Conservation (phyloP, 73 alveolate species). For the Blepharisma stoltei region DNA sequence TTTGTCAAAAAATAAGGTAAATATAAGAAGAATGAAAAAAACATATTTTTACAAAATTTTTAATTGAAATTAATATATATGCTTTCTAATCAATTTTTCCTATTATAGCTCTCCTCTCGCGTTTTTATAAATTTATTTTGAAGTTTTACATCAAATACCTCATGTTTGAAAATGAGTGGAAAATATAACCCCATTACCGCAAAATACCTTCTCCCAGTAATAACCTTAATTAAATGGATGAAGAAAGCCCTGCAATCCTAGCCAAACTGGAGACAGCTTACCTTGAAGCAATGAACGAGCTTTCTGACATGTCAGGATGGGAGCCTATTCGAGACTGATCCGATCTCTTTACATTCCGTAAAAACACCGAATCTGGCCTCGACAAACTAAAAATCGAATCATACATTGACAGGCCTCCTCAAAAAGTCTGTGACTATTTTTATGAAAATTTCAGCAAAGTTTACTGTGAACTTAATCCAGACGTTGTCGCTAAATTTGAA, state of each 20-base stretch:
- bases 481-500: not conserved
- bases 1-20: no score
- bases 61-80: no score
- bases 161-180: no score
- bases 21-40: no score
- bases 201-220: no score
- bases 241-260: not conserved
- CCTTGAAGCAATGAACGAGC: not conserved
- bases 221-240: no score
- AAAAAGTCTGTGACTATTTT: not conserved
- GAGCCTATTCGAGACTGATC: not conserved
- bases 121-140: no score
- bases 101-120: no score
- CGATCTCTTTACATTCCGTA: not conserved
- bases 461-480: constrained; percentile 2
- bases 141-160: no score
- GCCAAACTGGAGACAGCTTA: not conserved
- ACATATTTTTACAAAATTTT: no score
- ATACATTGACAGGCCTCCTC: not conserved
- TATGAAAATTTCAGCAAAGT: not conserved
- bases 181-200: no score
- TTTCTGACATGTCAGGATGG: constrained; percentile 20
- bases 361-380: not conserved
- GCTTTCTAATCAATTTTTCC: no score
- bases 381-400: constrained; percentile 5